Evolutionary conservation across 306 rosid genomes (phyloP).

Genomic region (Trifolium repens): DNA sequence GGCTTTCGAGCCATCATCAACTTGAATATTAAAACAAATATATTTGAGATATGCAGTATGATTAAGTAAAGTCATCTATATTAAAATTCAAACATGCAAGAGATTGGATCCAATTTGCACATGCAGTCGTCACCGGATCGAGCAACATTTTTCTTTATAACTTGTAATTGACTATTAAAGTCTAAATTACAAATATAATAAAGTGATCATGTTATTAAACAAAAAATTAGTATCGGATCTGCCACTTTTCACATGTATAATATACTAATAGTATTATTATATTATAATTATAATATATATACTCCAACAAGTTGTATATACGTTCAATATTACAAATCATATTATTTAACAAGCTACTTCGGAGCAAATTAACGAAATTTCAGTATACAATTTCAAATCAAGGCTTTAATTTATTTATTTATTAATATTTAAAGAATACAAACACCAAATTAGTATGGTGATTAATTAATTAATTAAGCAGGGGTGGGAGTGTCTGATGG

Average conservation of each 20-base stretch:
- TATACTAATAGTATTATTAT: neutral
- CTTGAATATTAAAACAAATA: neutral
- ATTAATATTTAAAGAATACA: constrained; percentile 3
- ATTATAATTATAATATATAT: neutral
- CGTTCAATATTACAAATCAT: neutral
- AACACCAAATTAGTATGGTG: neutral
- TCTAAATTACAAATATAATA: neutral
- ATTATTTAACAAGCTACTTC: neutral
- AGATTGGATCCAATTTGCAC: neutral
- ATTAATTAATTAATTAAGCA: neutral
- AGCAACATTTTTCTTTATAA: neutral
- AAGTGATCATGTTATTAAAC: neutral
- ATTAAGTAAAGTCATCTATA: neutral
- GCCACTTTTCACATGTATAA: neutral
- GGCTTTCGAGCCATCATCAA: neutral
- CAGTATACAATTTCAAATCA: neutral
- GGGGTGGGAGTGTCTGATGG: neutral
- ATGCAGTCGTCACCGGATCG: neutral
- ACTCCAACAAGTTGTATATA: neutral
- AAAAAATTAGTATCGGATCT: neutral
- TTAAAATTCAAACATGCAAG: neutral
- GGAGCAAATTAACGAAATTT: neutral
- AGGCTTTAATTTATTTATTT: constrained; percentile 7
- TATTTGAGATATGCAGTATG: neutral
- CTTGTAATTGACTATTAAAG: too few relatives aligned